Conservation (phyloP, 2,329 filamentous ascomycete species). For the Diplodia scrobiculata region DNA sequence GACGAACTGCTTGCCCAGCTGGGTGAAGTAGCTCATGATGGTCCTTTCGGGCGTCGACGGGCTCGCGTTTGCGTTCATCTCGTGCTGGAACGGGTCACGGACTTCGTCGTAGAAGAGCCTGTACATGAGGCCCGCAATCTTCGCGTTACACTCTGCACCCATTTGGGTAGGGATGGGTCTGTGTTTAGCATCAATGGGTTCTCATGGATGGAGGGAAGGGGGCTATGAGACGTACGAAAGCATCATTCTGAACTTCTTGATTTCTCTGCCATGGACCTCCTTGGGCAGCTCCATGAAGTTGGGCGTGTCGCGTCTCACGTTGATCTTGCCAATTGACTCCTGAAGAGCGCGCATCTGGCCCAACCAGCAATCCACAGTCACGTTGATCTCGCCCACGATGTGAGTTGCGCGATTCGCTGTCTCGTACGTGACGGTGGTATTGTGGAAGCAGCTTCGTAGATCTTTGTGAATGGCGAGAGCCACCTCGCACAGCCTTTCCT, state of each 20-base stretch:
- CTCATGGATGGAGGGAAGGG: too few relatives aligned
- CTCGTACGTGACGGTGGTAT: not conserved
- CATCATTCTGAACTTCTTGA: conserved; percentile 5
- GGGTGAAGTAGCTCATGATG: not conserved
- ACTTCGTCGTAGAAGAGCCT: conserved; percentile 5
- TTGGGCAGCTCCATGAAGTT: not conserved
- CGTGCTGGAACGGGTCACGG: not conserved
- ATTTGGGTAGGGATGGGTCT: conserved; percentile 7
- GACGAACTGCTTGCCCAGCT: not conserved
- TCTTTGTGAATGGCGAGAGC: not conserved
- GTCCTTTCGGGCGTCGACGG: not conserved
- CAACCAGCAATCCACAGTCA: not conserved
- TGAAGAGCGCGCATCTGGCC: not conserved
- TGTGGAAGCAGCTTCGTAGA: not conserved
- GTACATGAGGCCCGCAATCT: not conserved
- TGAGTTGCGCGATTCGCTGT: not conserved
- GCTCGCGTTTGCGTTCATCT: not conserved
- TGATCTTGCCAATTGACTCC: not conserved
- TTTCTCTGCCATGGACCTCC: not conserved
- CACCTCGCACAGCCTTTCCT: not conserved
- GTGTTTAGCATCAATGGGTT: not conserved
- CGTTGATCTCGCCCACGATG: not conserved
- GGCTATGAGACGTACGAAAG: not conserved
- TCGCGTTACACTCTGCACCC: conserved; percentile 2
- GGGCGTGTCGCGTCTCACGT: not conserved